Evolutionary conservation across 208 protist genomes (phyloP), one percentile per base, ranked within the genome.

Genomic region (Wallacemonas rigidus): DNA sequence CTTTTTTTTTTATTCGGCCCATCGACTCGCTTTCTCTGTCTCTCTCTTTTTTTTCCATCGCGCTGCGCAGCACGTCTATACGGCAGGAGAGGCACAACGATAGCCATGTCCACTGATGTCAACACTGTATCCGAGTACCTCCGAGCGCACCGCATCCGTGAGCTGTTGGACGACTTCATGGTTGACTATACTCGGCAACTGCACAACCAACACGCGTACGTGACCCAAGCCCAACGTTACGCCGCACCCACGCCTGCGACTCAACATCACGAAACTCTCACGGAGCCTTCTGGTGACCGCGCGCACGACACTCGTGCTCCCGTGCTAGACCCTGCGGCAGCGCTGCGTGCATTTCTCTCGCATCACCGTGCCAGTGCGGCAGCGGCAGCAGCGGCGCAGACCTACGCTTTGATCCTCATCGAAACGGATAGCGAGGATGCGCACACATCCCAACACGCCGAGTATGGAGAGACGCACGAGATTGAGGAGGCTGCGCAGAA

Each of bases 361-460:
- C 47, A 15, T 3, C 54, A 72, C 26, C 57, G 55, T 26, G 39
- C 3, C 6, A 8, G 3, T 0, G 40, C 36, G 5, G n/a, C n/a
- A 8, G 57, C 54, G 2, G 5, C n/a, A 11, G 43, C 47, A 3
- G 15, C 61, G 4, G 15, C 61, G 40, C 62, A 71, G 3, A n/a
- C 44, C 35, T 62, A 69, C 44, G 54, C 53, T 9, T 36, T 72
- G 11, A 39, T 69, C 57, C 64, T 69, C 47, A 35, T 55, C 35
- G 51, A 69, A 5, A 48, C 36, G 15, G 64, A 67, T 15, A n/a
- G 12, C n/a, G 47, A 67, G 12, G 62, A n/a, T n/a, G 62, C 26
- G 26, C 26, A 26, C 26, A 26, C 26, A 26, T 26, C 26, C 26
- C 26, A 26, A 26, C 26, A 26, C 26, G 26, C 26, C 26, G 26